Conservation (phyloP, 768 basidiomycete species). For the Panaeolus cyanescens region DNA sequence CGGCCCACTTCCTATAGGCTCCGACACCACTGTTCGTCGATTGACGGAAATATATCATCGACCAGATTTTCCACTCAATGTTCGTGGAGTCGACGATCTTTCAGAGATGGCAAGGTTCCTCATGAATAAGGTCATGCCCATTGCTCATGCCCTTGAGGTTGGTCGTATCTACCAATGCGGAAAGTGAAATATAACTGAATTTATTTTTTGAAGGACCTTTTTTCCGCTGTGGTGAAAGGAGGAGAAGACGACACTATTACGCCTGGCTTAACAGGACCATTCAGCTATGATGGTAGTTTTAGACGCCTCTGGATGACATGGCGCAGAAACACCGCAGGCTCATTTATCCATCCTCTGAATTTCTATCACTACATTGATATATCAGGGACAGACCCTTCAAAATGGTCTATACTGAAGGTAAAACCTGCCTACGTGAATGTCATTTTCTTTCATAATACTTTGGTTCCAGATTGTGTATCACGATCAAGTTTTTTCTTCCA, state of each 20-base stretch:
- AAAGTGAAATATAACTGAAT: not conserved
- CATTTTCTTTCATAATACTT: not conserved
- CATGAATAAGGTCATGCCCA: conserved; percentile 30
- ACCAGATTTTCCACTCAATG: conserved; percentile 54
- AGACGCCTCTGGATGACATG: conserved; percentile 55
- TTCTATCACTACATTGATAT: conserved; percentile 62
- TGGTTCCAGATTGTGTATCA: conserved; percentile 54
- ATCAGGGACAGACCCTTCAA: conserved; percentile 49
- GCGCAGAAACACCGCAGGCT: conserved; percentile 49
- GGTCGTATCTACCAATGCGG: conserved; percentile 4
- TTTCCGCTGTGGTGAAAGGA: conserved; percentile 45
- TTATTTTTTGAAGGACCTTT: conserved; percentile 43
- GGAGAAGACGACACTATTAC: conserved; percentile 50
- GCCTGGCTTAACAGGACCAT: conserved; percentile 47
- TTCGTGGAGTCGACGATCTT: conserved; percentile 36
- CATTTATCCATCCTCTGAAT: conserved; percentile 54
- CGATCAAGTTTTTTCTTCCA: conserved; percentile 51
- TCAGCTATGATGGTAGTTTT: conserved; percentile 63
- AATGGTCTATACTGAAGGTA: conserved; percentile 57
- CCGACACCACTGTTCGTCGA: conserved; percentile 37
- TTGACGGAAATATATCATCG: conserved; percentile 55
- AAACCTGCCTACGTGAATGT: not conserved
- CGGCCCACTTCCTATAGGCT: conserved; percentile 54
- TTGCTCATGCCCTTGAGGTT: conserved; percentile 45
- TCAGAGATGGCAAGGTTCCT: conserved; percentile 33